Base-by-base conservation (phyloP, 208 protist species). In the Leishmania tropica region DNA sequence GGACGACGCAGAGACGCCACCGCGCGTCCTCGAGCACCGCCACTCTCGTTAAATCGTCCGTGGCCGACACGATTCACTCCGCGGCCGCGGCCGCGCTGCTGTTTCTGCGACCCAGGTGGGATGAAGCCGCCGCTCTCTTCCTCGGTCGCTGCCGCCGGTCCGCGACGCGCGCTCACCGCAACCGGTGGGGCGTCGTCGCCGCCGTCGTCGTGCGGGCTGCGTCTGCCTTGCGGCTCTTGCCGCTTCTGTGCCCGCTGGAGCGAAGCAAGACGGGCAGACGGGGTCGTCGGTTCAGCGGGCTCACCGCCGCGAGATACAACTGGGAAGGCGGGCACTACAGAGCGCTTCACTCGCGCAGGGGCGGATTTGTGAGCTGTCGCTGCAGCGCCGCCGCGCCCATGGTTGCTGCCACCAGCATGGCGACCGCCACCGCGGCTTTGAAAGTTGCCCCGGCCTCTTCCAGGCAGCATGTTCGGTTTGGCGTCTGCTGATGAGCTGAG, bases 141-240 rank as follows among this genome's bases (percentile, higher is more conserved):
- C 19, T 83, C 67, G 15, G 53, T 67, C 15, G 78, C 78, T 17
- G 37, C 74, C 13, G 35, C 68, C 13, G 40, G 31, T 28, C 15
- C 70, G 35, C 85, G 88, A 15, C 88, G 85, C 21, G 88, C 88
- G 24, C 82, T 86, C 47, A 89, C 83, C 5, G 81, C 83, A 19
- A 79, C 79, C 24, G 88, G 88, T 47, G 88, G 83, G 15, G 88
- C 81, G n/a, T 91, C 88, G 54, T 91, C 87, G 64, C 56, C 80
- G 53, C 48, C 53, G 53, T 83, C 37, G 75, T 79, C 54, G 51
- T 45, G 73, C 47, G n/a, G 19, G 75, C 56, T 78, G n/a, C 35
- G 75, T 11, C 53, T 68, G 75, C 75, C 37, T 45, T 56, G 76
- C 45, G 1, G 62, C 76, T 45, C 5, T 51, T 51, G 76, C 24